These are phyloP conservation scores for Diaporthe sp. DNA, from an alignment of 2,329 filamentous ascomycete genomes.

Conservation along the genomic window DNA sequence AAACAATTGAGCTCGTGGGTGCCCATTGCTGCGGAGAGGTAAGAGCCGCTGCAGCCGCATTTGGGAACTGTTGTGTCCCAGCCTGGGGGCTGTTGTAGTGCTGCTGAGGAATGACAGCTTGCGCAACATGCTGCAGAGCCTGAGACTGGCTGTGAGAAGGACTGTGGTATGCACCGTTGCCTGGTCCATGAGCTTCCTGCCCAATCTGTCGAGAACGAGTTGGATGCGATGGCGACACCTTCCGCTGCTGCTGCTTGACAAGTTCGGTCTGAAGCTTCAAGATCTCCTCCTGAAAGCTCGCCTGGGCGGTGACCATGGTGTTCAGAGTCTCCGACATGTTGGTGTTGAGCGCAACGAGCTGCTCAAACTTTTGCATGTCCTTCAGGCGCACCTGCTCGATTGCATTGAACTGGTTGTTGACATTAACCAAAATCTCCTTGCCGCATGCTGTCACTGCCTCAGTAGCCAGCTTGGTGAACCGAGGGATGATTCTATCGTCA, in stretches of 20 bases:
- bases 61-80: slow-evolving; percentile 38
- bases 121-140: slow-evolving; percentile 37
- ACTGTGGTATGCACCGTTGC: slow-evolving; percentile 41
- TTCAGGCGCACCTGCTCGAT: slow-evolving; percentile 65
- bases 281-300: slow-evolving; percentile 76
- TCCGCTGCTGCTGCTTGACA: slow-evolving; percentile 45
- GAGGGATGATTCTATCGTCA: slow-evolving; percentile 74
- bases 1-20: slow-evolving; percentile 26
- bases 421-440: slow-evolving; percentile 76
- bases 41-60: slow-evolving; percentile 31
- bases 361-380: slow-evolving; percentile 77
- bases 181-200: slow-evolving; percentile 44
- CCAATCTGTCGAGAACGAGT: slow-evolving; percentile 45
- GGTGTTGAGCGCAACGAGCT: slow-evolving; percentile 77
- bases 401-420: slow-evolving; percentile 64
- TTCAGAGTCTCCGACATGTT: slow-evolving; percentile 78
- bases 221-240: slow-evolving; percentile 36
- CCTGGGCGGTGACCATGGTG: slow-evolving; percentile 77
- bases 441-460: slow-evolving; percentile 78
- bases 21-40: slow-evolving; percentile 39
- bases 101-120: slow-evolving; percentile 33
- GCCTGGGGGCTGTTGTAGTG: slow-evolving; percentile 37
- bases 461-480: slow-evolving; percentile 74
- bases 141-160: slow-evolving; percentile 40
- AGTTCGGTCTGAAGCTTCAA: slow-evolving; percentile 63